Conservation (phyloP, 495 filamentous ascomycete species). For the Penicillium bovifimosum region DNA sequence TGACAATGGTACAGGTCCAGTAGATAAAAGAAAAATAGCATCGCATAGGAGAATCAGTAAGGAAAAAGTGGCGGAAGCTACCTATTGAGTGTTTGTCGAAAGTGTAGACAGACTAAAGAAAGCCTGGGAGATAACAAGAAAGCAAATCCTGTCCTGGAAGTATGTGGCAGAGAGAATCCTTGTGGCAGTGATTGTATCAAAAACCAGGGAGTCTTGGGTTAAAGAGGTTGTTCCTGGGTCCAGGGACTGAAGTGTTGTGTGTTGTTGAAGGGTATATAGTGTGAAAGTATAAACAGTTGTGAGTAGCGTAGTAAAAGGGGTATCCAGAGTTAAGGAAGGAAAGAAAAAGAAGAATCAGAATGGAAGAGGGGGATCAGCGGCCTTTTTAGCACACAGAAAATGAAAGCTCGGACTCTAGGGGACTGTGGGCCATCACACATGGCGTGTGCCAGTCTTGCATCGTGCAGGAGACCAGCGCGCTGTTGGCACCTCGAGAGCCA, state of each 20-base stretch:
- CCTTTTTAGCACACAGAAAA: slow-evolving; percentile 25
- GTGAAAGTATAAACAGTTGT: slow-evolving; percentile 1
- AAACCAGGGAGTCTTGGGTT: slow-evolving; percentile 18
- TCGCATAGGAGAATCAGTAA: slow-evolving; percentile 21
- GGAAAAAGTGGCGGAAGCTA: slow-evolving; percentile 41
- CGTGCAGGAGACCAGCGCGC: slow-evolving; percentile 25
- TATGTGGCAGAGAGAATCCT: slow-evolving; percentile 23
- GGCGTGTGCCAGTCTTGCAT: slow-evolving; percentile 32
- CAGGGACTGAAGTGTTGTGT: slow-evolving; percentile 19
- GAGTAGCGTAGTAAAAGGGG: slow-evolving; percentile 9
- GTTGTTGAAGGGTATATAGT: slow-evolving; percentile 4
- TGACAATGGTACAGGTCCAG: slow-evolving; percentile 22
- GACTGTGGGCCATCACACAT: slow-evolving; percentile 21
- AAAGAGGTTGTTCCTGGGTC: slow-evolving; percentile 27
- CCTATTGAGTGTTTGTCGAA: slow-evolving; percentile 37
- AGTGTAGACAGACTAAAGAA: slow-evolving; percentile 28
- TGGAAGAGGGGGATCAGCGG: slow-evolving; percentile 22
- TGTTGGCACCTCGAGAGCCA: slow-evolving; percentile 25
- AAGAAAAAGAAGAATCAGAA: slow-evolving; percentile 16
- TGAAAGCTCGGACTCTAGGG: slow-evolving; percentile 12
- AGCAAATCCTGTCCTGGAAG: slow-evolving; percentile 38
- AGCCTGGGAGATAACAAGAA: slow-evolving; percentile 34
- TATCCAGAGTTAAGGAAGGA: slow-evolving; percentile 20
- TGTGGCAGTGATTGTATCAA: slow-evolving; percentile 16
- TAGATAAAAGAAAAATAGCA: slow-evolving; percentile 15